Base-by-base conservation (phyloP, 2,329 filamentous ascomycete genomes). In the Trichoderma asperellum region DNA sequence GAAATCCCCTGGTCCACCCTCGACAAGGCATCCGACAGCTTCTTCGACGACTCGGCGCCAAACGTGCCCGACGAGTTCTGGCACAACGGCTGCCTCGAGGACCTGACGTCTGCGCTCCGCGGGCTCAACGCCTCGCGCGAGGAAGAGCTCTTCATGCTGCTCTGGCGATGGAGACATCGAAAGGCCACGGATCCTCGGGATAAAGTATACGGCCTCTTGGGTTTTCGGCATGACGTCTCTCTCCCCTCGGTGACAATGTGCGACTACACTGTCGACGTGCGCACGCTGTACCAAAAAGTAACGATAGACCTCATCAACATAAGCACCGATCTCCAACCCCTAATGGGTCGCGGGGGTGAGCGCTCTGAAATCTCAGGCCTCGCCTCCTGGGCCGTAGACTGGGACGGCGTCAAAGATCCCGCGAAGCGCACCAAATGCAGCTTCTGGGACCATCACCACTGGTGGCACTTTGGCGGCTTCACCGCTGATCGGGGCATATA, bases 381-480 rank as follows among this genome's bases (percentile, higher is more conserved):
- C 5, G 62, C 62, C 3, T 66, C 62, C 2, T 66, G 62, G 62
- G 62, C 62, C 14, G 53, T 57, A 24, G 62, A 66, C 37, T 66
- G 62, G 62, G 47, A 27, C 18, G 37, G 62, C 37, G 24, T 34
- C n/a, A 29, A 35, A 2, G 62, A 66, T 12, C 16, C 27, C 0
- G 11, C 61, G 2, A n/a, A 35, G 29, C 53, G 62, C 53, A 47
- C 18, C 35, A 58, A 34, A 43, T 11, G n/a, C 37, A 49, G 47
- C 37, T 66, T 66, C 34, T 66, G 62, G 62, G 52, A 66, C 11
- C 62, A 66, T 5, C 37, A 24, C n/a, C 27, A 58, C 37, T 66
- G 62, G 62, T 66, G 62, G 62, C 53, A 66, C 29, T 58, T 6
- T n/a, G 52, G 52, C 27, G 63, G 63, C 52, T 66, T 57, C n/a